phyloP scores from a whole-genome alignment of 495 filamentous ascomycete species.

The Daldinia concentrica region DNA sequence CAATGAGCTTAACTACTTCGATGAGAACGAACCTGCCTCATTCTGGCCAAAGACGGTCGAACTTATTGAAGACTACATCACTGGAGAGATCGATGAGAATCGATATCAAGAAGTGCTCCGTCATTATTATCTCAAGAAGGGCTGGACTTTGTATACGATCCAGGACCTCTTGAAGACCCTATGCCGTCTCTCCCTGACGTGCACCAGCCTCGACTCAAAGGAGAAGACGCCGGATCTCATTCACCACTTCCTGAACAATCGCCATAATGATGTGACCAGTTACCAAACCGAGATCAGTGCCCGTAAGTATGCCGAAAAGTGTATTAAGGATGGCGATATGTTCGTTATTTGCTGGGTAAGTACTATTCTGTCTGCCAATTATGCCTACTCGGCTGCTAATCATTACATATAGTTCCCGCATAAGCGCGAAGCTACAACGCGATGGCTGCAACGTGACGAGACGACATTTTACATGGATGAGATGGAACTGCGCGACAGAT shows the following conservation, averaged over 20 bases:
- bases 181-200: slow-evolving; percentile 74
- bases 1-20: slow-evolving; percentile 57
- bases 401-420: slow-evolving; percentile 60
- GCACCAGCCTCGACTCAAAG: slow-evolving; percentile 82
- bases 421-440: slow-evolving; percentile 68
- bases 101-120: slow-evolving; percentile 89
- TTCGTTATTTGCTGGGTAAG: slow-evolving; percentile 87
- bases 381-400: slow-evolving; percentile 15
- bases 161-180: slow-evolving; percentile 83
- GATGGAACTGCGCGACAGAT: slow-evolving; percentile 67
- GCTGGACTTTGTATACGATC: slow-evolving; percentile 90
- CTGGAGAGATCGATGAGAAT: slow-evolving; percentile 78
- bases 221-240: slow-evolving; percentile 91
- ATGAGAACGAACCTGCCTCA: slow-evolving; percentile 52
- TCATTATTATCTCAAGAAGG: slow-evolving; percentile 84
- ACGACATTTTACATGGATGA: slow-evolving; percentile 77
- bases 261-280: slow-evolving; percentile 81
- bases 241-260: slow-evolving; percentile 81
- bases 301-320: slow-evolving; percentile 84
- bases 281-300: slow-evolving; percentile 85
- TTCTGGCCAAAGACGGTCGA: slow-evolving; percentile 68
- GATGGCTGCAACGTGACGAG: slow-evolving; percentile 81
- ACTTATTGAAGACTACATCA: slow-evolving; percentile 83
- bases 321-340: slow-evolving; percentile 88
- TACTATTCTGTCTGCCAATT: slow-evolving; percentile 28